Evolutionary conservation across 2,329 filamentous ascomycete species (phyloP), one percentile per base, ranked within the genome.

Genomic region (Diaporthe ilicicola): DNA sequence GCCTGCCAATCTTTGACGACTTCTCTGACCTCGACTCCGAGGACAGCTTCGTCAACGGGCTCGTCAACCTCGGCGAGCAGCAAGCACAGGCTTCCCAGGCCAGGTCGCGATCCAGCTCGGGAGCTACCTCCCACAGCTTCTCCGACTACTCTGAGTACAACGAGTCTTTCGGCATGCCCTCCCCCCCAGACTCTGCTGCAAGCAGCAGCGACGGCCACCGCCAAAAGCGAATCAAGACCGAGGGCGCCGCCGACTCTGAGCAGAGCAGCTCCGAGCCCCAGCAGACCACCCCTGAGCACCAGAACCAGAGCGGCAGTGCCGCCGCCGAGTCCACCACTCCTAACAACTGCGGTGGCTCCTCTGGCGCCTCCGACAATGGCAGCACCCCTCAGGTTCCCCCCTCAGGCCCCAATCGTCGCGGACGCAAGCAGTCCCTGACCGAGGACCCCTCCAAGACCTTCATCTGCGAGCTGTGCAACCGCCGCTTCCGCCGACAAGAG

Each of bases 401-500:
- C 10, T 92, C 92, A 12, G 89, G 61, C 22, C 71, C 93, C 76
- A 97, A 94, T 83, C 95, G 96, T 75, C 95, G 96, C 72, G 96
- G 96, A 72, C 95, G 96, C 83, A 99, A 99, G 91, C 96, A 99
- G 85, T 98, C 96, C 1, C 84, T 98, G 77, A 98, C 96, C 6
- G 96, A 98, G 79, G 96, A 99, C 78, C 96, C 96, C 1, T 97
- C 94, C 78, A 99, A 99, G 91, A 98, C 95, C 0, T 99, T 98
- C 74, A 94, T 97, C 72, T 99, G 96, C 85, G 94, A 95, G 70
- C 89, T 98, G 27, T 99, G 96, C 91, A 95, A 94, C 78, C 94
- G 96, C 75, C 94, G 96, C 73, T 99, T 99, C 92, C 93, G 96
- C 74, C 94, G 96, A 74, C 96, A 99, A 84, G 96, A 99, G 83